Evolutionary conservation across 2,329 filamentous ascomycete genomes (phyloP), one percentile per base, ranked within the genome.

Genomic region (Berkeleyomyces basicola): DNA sequence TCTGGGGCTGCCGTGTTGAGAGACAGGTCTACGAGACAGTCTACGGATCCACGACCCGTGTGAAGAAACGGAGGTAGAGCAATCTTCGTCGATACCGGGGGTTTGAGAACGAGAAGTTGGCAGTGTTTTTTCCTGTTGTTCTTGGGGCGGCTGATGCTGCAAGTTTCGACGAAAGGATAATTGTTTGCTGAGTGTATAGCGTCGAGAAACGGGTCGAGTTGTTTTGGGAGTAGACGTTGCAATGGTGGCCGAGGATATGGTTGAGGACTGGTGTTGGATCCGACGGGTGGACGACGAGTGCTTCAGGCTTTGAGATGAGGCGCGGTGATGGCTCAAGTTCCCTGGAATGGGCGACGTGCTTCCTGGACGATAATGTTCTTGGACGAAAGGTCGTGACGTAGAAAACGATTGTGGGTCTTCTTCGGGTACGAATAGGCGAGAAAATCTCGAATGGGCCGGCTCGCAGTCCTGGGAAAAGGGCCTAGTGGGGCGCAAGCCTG

Each of bases 1-100:
- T 65, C 82, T 77, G 37, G 77, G 72, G 68, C 81, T 85, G 66
- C 80, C 83, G 71, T 82, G 79, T 67, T 85, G 83, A 36, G 83
- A 86, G 33, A 78, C 70, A 23, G 85, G 85, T 33, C 85, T 80
- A 53, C 82, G 76, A 33, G 87, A 88, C 46, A 90, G 74, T 59
- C 86, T 82, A 67, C 82, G 82, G 66, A 90, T 82, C 87, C 87
- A 91, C 37, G 86, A 88, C 62, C 81, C 77, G 57, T 51, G 60
- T 2, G 82, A 85, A 14, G 82, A 84, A 42, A 78, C 68, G 3
- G 83, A 85, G 68, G 83, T 80, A 66, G 81, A 75, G 46, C 73
- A 70, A 66, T 72, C 73, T 64, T 83, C 79, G 10, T 71, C 70
- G 58, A 73, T 72, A 16, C 36, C 60, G 4, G 60, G 63, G 4